These are phyloP conservation scores for Solanum sejunctum DNA, from an alignment of 257 asterid species.

Conservation along the genomic window DNA sequence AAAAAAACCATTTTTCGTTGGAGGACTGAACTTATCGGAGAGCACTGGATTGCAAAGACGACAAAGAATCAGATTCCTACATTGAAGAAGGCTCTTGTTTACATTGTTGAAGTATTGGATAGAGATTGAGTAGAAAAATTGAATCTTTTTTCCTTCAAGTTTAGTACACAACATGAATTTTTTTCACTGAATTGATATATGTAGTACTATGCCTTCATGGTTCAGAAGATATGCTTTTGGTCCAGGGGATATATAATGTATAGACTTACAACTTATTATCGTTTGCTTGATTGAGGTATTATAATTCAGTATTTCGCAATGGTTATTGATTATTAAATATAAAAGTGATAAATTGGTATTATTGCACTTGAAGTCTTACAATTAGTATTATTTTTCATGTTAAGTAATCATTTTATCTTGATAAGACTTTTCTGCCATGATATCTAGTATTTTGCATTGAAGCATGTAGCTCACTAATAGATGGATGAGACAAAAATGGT, in stretches of 20 bases:
- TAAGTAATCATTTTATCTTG: not conserved
- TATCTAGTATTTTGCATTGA: not conserved
- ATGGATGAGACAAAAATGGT: not conserved
- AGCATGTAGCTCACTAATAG: not conserved
- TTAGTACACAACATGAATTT: too few relatives aligned
- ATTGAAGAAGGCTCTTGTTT: not conserved
- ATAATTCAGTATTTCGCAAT: not conserved
- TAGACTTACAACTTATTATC: not conserved
- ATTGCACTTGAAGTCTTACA: not conserved
- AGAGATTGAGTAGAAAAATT: too few relatives aligned
- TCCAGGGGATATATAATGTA: not conserved
- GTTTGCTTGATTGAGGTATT: not conserved
- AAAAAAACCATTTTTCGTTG: not conserved
- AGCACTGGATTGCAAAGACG: not conserved
- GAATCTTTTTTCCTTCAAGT: too few relatives aligned
- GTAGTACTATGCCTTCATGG: too few relatives aligned
- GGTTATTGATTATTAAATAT: not conserved
- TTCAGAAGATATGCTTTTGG: not conserved
- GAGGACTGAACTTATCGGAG: not conserved
- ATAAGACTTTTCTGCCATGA: not conserved
- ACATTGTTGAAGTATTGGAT: not conserved
- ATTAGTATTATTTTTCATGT: not conserved
- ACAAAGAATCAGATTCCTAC: not conserved
- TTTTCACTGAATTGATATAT: too few relatives aligned
- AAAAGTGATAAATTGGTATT: not conserved